Base-by-base conservation (phyloP, 805 yeast genomes). In the Schwanniomyces yamadae region DNA sequence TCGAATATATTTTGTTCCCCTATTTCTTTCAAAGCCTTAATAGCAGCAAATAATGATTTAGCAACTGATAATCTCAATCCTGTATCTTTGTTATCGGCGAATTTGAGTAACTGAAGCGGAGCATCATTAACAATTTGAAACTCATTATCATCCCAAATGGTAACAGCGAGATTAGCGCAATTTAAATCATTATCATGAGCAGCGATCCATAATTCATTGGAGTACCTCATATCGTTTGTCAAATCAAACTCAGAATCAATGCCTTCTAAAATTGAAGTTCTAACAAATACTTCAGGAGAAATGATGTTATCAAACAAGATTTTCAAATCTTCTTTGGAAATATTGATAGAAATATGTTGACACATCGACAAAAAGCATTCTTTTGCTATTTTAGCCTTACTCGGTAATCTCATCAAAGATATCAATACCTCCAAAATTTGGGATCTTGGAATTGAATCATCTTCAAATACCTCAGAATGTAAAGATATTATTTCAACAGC, bases 101-200 rank as follows among this genome's bases (percentile, higher is more conserved):
- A 82, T 1, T 52, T 36, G 21, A 79, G 59, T 33, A 88, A 69
- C 18, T 68, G 55, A 3, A 50, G 41, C 0, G 84, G 70, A 1
- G 81, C 66, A 4, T 63, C 60, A 0, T 50, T 48, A 3, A 71
- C 64, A 27, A 84, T 52, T n/a, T 52, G 45, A 41, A 82, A 80
- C 2, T 66, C 65, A 54, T 80, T 86, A 46, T 89, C 96, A 22
- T 77, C 74, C 97, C 97, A 93, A 40, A 93, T 85, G 1, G 91
- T 82, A 13, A 62, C 60, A 0, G 97, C 96, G 12, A 82, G 50
- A 17, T 77, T 82, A 4, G 81, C 70, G 40, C 78, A 78, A 8
- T 67, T 55, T 12, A 71, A 73, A 33, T 82, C 88, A 30, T 78
- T 81, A 54, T 89, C 96, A 54, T 82, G 88, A 40, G 76, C 71